These are phyloP conservation scores for Obelidium mucronatum DNA, from an alignment of 192 early-diverging fungal species.

Conservation along the genomic window DNA sequence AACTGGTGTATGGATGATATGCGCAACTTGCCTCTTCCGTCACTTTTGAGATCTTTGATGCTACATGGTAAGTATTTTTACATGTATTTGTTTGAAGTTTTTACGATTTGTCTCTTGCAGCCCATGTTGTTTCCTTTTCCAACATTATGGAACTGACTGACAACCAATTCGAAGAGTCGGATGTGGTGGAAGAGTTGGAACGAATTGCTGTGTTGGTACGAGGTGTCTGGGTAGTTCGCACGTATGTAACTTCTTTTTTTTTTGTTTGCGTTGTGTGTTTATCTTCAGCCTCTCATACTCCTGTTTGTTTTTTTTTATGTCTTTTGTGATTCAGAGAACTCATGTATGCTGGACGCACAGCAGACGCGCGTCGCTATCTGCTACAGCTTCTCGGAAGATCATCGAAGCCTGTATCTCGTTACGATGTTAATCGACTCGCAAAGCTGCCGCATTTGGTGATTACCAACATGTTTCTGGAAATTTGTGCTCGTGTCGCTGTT, in stretches of 20 bases:
- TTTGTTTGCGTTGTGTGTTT: neutral
- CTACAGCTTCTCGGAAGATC: constrained; percentile 40
- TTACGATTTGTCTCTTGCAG: constrained; percentile 17
- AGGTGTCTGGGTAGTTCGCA: constrained; percentile 53
- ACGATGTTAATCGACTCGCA: constrained; percentile 26
- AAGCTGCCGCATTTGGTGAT: constrained; percentile 26
- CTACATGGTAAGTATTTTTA: constrained; percentile 41
- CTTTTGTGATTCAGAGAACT: constrained; percentile 48
- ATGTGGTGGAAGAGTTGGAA: constrained; percentile 39
- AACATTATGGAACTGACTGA: constrained; percentile 34
- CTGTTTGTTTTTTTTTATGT: no score
- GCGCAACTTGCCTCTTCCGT: constrained; percentile 32
- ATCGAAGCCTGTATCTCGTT: constrained; percentile 10
- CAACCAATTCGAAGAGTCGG: constrained; percentile 23
- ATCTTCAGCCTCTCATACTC: neutral
- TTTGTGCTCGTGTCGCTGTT: constrained; percentile 21
- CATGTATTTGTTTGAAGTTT: neutral
- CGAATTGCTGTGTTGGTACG: constrained; percentile 45
- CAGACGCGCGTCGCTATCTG: constrained; percentile 50
- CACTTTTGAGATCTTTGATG: constrained; percentile 41
- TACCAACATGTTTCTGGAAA: constrained; percentile 37
- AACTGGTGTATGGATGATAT: constrained; percentile 39
- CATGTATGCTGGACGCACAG: constrained; percentile 44
- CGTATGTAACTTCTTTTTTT: constrained; percentile 10
- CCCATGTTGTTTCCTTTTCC: constrained; percentile 44